Percentiles rank a stretch among this genome's conserved stretches.
These are phyloP conservation scores for Triticum urartu DNA, from an alignment of 176 grass and related monocot genomes.

Conservation along the genomic window DNA sequence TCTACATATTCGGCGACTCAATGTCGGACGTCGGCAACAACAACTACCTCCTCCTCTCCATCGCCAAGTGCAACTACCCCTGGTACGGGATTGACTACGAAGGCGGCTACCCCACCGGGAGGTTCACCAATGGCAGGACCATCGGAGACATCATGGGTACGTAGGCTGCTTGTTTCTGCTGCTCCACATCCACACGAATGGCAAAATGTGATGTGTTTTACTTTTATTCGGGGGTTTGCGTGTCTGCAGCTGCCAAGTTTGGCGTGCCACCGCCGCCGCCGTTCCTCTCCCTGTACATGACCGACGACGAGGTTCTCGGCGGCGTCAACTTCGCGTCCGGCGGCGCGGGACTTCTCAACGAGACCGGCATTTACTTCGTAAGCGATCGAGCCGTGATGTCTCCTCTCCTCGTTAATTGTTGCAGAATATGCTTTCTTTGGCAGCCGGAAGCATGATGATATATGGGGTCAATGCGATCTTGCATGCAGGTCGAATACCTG, in stretches of 20 bases:
- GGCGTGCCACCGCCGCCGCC: constrained; percentile 61
- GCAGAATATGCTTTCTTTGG: not conserved
- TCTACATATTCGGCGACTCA: constrained; percentile 87
- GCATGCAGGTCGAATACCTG: constrained; percentile 86
- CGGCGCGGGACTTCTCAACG: constrained; percentile 83
- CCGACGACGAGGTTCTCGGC: constrained; percentile 60
- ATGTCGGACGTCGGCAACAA: constrained; percentile 97
- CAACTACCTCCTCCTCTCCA: constrained; percentile 74
- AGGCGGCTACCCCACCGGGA: constrained; percentile 57
- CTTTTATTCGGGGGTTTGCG: not conserved
- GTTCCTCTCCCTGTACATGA: constrained; percentile 79
- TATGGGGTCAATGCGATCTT: not conserved
- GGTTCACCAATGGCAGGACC: constrained; percentile 93
- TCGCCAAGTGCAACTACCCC: constrained; percentile 86
- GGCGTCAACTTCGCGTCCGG: constrained; percentile 93
- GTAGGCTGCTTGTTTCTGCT: constrained; percentile 1
- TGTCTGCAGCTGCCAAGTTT: constrained; percentile 70
- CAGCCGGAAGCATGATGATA: not conserved
- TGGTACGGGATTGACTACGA: constrained; percentile 92
- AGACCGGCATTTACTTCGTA: constrained; percentile 99
- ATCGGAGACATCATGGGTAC: constrained; percentile 86
- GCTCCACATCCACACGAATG: not conserved
- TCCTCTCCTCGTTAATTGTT: not conserved
- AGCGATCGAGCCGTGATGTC: not conserved
- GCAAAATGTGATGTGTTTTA: not conserved